These are phyloP conservation scores for Trebouxia sp. DNA, from an alignment of 139 green algal species.

Conservation along the genomic window DNA sequence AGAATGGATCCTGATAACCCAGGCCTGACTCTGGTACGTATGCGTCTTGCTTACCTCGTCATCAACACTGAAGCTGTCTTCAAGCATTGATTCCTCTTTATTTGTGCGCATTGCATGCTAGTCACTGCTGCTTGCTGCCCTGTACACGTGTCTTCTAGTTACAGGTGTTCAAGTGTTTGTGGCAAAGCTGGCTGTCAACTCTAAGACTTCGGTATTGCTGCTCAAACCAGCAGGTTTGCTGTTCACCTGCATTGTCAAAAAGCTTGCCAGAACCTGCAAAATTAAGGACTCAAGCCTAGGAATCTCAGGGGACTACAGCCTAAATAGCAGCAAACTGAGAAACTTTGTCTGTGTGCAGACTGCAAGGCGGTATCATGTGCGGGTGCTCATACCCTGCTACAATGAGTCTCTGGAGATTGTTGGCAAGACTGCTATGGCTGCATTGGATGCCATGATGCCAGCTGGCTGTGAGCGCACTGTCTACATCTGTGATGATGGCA, in stretches of 20 bases:
- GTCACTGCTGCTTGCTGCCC: background rate
- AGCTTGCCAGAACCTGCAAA: too few species aligned
- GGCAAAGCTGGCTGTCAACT: too few species aligned
- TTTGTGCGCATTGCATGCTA: background rate
- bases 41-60: too few species aligned
- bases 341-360: background rate
- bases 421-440: constrained; percentile 25
- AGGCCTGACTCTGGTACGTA: constrained; percentile 28
- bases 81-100: background rate
- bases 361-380: constrained; percentile 29
- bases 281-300: too few species aligned
- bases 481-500: constrained; percentile 65
- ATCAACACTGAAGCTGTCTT: background rate
- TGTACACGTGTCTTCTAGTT: too few species aligned
- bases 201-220: too few species aligned
- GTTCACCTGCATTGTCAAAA: too few species aligned
- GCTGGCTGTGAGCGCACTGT: constrained; percentile 36
- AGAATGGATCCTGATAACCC: constrained; percentile 30
- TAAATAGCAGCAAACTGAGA: background rate
- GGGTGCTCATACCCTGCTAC: constrained; percentile 43
- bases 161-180: too few species aligned
- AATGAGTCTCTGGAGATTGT: constrained; percentile 42
- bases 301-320: background rate
- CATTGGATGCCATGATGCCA: constrained; percentile 28
- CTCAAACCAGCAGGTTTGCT: too few species aligned